These are phyloP conservation scores for Cinnamomum chago DNA, from an alignment of 164 flowering plant species.

Conservation along the genomic window DNA sequence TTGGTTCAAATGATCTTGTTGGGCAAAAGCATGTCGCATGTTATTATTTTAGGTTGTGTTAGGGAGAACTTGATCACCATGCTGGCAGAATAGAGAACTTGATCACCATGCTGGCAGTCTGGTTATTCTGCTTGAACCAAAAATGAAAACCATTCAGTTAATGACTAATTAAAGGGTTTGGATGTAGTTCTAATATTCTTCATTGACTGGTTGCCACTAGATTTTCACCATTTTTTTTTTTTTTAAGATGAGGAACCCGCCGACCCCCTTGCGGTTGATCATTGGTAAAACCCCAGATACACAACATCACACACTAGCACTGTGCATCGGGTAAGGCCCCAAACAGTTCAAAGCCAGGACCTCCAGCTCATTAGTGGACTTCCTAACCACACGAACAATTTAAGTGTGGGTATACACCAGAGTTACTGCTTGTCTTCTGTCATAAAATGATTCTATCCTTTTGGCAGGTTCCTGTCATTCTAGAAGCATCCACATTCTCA, in stretches of 20 bases:
- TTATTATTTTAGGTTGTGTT: background rate
- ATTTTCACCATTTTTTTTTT: too few relatives aligned
- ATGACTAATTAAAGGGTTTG: too few relatives aligned
- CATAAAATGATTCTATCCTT: background rate
- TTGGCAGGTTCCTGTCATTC: slow-evolving; percentile 73
- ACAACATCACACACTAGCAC: background rate
- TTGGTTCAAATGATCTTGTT: too few relatives aligned
- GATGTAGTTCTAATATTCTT: too few relatives aligned
- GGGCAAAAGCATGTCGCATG: too few relatives aligned
- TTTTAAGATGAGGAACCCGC: background rate
- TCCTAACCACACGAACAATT: too few relatives aligned
- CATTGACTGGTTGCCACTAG: too few relatives aligned
- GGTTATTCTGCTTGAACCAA: background rate
- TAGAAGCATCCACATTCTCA: slow-evolving; percentile 80
- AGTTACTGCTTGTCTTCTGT: background rate
- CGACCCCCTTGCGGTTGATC: background rate
- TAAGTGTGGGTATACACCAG: too few relatives aligned
- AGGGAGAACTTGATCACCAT: background rate
- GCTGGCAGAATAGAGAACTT: background rate
- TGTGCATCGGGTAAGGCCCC: background rate
- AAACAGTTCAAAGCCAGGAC: background rate
- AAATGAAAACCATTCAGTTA: too few relatives aligned
- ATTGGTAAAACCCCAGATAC: background rate
- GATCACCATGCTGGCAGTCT: background rate
- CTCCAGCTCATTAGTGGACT: background rate